phyloP scores from a whole-genome alignment of 2,329 filamentous ascomycete genomes.

The Nemania abortiva region DNA sequence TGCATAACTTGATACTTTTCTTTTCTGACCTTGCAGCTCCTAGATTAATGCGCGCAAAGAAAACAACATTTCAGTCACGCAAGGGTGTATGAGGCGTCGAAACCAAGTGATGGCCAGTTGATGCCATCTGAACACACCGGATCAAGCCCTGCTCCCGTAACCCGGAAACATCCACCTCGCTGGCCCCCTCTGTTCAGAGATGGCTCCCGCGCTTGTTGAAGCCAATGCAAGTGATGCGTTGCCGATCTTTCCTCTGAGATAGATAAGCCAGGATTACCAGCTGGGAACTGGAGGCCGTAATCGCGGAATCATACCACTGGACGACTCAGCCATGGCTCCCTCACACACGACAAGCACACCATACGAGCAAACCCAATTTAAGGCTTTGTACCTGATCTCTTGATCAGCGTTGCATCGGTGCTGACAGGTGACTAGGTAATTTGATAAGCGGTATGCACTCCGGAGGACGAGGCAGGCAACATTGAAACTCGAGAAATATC shows the following conservation, averaged over 20 bases:
- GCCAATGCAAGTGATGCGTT: conserved; percentile 3
- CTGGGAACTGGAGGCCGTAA: not conserved
- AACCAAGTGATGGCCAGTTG: not conserved
- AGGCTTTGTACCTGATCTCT: conserved; percentile 22
- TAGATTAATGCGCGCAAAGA: not conserved
- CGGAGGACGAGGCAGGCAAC: not conserved
- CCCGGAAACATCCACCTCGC: not conserved
- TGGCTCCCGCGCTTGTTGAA: conserved; percentile 21
- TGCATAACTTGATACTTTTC: not conserved
- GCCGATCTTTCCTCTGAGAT: not conserved
- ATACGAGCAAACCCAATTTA: conserved; percentile 4
- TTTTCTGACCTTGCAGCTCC: not conserved
- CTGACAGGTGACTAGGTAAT: conserved; percentile 9
- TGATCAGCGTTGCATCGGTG: conserved; percentile 2
- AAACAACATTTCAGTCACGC: not conserved
- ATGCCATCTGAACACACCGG: not conserved
- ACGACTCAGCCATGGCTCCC: not conserved
- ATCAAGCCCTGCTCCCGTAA: not conserved
- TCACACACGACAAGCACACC: conserved; percentile 8
- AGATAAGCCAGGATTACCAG: conserved; percentile 22
- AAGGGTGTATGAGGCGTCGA: not conserved
- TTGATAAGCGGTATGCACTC: conserved; percentile 10
- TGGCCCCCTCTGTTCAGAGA: conserved; percentile 11
- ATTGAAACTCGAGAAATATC: not conserved
- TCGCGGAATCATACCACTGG: conserved; percentile 3